phyloP scores from a whole-genome alignment of 768 basidiomycete genomes.

The Lentinula boryana region DNA sequence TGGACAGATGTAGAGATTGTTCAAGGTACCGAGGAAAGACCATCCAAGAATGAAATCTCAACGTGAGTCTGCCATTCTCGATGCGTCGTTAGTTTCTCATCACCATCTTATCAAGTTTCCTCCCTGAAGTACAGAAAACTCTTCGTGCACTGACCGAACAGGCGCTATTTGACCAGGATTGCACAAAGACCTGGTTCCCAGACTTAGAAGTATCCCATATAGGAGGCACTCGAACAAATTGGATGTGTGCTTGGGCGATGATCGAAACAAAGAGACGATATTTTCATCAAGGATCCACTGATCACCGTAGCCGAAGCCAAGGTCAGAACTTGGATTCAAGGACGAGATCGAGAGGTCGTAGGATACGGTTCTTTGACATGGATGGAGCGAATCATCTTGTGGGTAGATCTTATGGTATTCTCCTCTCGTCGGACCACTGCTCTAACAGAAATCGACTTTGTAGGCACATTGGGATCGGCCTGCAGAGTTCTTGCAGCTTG shows the following conservation, averaged over 20 bases:
- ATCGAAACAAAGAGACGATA: constrained; percentile 10
- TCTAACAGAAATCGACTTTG: background rate
- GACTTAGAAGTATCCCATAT: constrained; percentile 1
- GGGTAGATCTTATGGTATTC: background rate
- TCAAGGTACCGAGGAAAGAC: constrained; percentile 2
- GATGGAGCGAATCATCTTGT: constrained; percentile 1
- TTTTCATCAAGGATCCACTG: background rate
- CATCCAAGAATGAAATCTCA: constrained; percentile 2
- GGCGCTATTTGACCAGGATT: constrained; percentile 8
- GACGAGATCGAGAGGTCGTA: background rate
- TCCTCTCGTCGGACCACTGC: background rate
- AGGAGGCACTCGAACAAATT: background rate
- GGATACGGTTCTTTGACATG: background rate
- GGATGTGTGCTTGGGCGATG: constrained; percentile 5
- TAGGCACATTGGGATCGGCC: background rate
- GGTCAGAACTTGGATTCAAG: background rate
- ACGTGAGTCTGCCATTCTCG: background rate
- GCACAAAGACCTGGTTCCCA: constrained; percentile 3
- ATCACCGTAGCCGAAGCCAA: background rate
- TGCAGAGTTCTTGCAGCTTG: background rate
- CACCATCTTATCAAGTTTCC: background rate
- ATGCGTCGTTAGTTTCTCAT: background rate
- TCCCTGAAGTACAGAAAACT: background rate
- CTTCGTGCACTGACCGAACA: background rate
- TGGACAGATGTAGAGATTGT: constrained; percentile 8